Evolutionary conservation across 306 rosid species (phyloP), one percentile per base, ranked within the genome.

Genomic region (Begonia masoniana): DNA sequence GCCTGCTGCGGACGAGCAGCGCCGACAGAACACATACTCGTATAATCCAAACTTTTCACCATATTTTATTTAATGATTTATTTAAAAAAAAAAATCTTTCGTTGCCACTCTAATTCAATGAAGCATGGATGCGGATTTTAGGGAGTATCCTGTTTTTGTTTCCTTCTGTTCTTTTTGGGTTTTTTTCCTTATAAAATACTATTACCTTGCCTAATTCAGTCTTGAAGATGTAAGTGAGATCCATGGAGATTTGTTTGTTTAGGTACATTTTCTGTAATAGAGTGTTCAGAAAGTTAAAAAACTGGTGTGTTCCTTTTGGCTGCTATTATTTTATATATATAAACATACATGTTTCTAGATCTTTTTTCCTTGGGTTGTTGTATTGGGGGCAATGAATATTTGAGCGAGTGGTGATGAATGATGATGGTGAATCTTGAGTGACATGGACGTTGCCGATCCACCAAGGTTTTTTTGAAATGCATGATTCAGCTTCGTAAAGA

Each of bases 61-160:
- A 42, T 63, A 42, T 59, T 64, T 17, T 63, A n/a, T 36, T 56
- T 9, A 42, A 26, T n/a, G 9, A 31, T 31, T 31, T 31, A 31
- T 31, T 31, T 31, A 50, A 51, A 51, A 47, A 11, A 35, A 1
- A 2, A 14, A 50, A 50, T 59, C 39, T 5, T 31, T 31, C 9
- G 7, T 4, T 31, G 39, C 39, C 39, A 31, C 39, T 31, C 39
- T 31, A 31, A 5, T 31, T 31, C 5, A 0, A 31, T 31, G 62
- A 61, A 67, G 77, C 83, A 72, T 64, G 83, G 83, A 78, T 78
- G 77, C 83, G 70, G 71, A 68, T 78, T 77, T 78, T 78, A 63
- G 77, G 75, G 83, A 73, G 83, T 74, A 64, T 78, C 83, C 83
- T 71, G 54, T 62, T 57, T 57, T 47, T 62, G 12, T 43, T 43